Evolutionary conservation across 106 monocot species (phyloP).

Genomic region (Platanthera guangdongensis): DNA sequence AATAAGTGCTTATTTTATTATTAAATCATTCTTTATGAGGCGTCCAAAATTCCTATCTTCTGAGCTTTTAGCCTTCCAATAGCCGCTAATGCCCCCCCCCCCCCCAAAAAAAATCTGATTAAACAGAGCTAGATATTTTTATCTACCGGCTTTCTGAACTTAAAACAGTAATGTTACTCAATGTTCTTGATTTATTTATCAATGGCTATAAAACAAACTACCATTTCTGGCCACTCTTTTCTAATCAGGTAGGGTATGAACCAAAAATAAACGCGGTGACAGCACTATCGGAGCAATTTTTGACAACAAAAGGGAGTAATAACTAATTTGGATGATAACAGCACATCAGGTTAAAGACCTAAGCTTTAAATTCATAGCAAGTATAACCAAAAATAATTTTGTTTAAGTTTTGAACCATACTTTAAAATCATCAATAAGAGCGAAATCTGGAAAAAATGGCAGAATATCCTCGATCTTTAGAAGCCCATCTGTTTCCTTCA

Average conservation of each 20-base stretch:
- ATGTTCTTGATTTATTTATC: constrained; percentile 1
- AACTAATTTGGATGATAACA: neutral
- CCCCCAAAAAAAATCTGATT: neutral
- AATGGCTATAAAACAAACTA: neutral
- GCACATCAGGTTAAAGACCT: neutral
- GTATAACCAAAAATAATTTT: neutral
- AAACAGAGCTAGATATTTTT: neutral
- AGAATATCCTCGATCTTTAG: constrained; percentile 98
- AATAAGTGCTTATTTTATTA: neutral
- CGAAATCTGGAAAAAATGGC: constrained; percentile 98
- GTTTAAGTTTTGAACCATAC: constrained; percentile 24
- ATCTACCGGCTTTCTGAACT: neutral
- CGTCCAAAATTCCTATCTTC: neutral
- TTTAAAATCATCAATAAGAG: constrained; percentile 97
- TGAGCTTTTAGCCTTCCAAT: neutral
- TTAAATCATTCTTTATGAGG: neutral
- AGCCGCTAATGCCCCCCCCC: neutral
- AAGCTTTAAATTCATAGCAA: neutral
- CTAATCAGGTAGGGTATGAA: neutral
- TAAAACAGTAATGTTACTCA: neutral
- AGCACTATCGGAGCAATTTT: neutral
- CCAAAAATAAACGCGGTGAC: neutral
- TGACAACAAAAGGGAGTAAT: neutral
- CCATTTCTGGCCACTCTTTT: neutral
- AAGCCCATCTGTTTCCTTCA: constrained; percentile 92